phyloP scores from a whole-genome alignment of 2,329 filamentous ascomycete genomes.

The Orbilia javanica region DNA sequence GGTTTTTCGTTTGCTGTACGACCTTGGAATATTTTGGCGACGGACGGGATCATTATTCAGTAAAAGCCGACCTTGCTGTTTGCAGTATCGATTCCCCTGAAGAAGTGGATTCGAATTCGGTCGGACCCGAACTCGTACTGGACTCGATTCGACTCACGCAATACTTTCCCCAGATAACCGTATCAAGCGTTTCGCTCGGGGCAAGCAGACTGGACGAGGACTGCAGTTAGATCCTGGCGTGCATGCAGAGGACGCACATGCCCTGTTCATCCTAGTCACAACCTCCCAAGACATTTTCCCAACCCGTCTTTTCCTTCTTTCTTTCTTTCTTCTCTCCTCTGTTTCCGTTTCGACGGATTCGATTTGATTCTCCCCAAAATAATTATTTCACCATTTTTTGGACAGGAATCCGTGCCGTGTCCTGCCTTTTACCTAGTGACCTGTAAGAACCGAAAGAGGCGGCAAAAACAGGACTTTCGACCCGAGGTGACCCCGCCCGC shows the following conservation, averaged over 20 bases:
- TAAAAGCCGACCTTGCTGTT: slow-evolving; percentile 34
- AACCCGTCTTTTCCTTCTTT: slow-evolving; percentile 12
- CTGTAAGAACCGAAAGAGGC: not conserved
- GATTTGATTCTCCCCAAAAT: not conserved
- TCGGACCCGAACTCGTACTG: slow-evolving; percentile 11
- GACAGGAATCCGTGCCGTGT: slow-evolving; percentile 17
- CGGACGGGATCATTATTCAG: not conserved
- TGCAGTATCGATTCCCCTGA: slow-evolving; percentile 51
- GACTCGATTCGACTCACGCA: slow-evolving; percentile 7
- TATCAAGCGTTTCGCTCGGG: slow-evolving; percentile 15
- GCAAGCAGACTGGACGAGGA: slow-evolving; percentile 1
- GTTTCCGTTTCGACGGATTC: slow-evolving; percentile 41
- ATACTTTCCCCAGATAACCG: slow-evolving; percentile 30
- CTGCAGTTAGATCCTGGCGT: slow-evolving; percentile 18
- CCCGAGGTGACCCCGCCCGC: slow-evolving; percentile 24
- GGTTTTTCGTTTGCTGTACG: too few relatives aligned
- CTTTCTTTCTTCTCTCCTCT: not conserved
- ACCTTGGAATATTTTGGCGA: slow-evolving; percentile 26
- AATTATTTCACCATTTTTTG: not conserved
- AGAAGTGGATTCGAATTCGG: slow-evolving; percentile 34
- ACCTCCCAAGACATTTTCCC: slow-evolving; percentile 4
- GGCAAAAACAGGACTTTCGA: slow-evolving; percentile 38
- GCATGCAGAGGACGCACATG: slow-evolving; percentile 51
- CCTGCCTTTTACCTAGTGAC: not conserved
- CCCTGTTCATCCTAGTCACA: slow-evolving; percentile 44